phyloP scores from a whole-genome alignment of 352 stramenopile species.

The Globisporangium acanthophoron region DNA sequence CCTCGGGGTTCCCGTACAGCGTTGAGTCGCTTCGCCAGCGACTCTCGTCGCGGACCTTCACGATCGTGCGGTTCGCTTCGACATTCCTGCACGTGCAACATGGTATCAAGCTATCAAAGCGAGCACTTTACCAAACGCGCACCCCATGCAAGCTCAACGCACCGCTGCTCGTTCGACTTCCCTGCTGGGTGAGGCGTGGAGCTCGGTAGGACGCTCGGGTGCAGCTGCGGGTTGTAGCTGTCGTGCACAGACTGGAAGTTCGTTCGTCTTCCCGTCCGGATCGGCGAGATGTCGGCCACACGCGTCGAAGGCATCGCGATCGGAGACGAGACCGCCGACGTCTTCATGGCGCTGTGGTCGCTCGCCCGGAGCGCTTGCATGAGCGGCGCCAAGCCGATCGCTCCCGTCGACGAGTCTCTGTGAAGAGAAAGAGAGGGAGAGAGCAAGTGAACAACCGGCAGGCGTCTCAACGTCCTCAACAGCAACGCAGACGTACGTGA shows the following conservation, averaged over 20 bases:
- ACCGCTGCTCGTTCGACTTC: constrained; percentile 74
- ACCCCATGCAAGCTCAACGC: background rate
- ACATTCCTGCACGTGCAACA: constrained; percentile 31
- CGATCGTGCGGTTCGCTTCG: constrained; percentile 54
- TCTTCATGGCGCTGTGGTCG: constrained; percentile 36
- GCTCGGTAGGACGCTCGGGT: background rate
- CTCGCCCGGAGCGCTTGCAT: constrained; percentile 42
- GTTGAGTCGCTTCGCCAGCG: constrained; percentile 47
- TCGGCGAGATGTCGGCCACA: constrained; percentile 33
- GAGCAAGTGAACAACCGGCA: background rate
- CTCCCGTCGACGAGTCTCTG: constrained; percentile 47
- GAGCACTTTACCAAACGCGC: background rate
- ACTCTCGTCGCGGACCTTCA: constrained; percentile 66
- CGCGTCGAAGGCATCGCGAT: constrained; percentile 13
- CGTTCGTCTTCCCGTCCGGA: constrained; percentile 58
- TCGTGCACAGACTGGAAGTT: constrained; percentile 27
- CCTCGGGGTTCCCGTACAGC: constrained; percentile 16
- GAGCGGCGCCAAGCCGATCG: constrained; percentile 35
- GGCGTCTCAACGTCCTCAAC: background rate
- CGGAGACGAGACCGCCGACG: constrained; percentile 16
- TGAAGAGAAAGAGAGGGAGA: background rate
- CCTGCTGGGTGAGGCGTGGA: constrained; percentile 33
- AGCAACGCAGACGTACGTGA: constrained; percentile 30
- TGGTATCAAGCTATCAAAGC: background rate
- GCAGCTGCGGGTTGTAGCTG: constrained; percentile 9